Base-by-base conservation (phyloP, 2,329 filamentous ascomycete species). In the Camptophora hylomeconis region DNA sequence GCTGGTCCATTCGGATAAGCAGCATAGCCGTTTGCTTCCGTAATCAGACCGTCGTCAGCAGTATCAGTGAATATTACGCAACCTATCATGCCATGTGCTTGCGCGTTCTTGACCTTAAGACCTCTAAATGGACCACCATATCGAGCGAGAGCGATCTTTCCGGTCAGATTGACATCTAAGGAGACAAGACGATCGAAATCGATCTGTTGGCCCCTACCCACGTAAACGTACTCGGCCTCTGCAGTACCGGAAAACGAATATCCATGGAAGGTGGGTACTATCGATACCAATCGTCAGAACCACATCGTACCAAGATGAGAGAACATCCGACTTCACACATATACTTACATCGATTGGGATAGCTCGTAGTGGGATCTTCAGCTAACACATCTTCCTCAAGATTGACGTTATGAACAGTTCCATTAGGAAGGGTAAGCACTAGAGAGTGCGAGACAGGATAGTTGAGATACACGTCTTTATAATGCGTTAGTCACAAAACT, bases 71-170 rank as follows among this genome's bases (percentile, higher is more conserved):
- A 63, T 29, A 62, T 59, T 32, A 63, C 45, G n/a, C 43, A 39
- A 10, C 56, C 59, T 22, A 60, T 50, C 55, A 61, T 58, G 20
- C 57, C 57, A 27, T 56, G 36, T 5, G 57, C 53, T 31, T 61
- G 54, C 3, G 60, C 56, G 30, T 61, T 62, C 44, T 62, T 61
- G 15, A 63, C 58, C 33, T 64, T 64, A 14, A 63, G 44, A 3
- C 59, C 60, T 29, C 60, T 50, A 43, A 60, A 60, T 1, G 56
- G 53, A 2, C 57, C 56, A 12, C 57, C 56, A 30, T 61, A 63
- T 33, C 54, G 55, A 13, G 58, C 52, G n/a, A 64, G 38, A 2
- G 59, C 60, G 34, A 63, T 62, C 38, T 63, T 64, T 29, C 60
- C 60, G 34, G 62, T 50, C 2, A 63, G 49, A 13, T 54, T 40